phyloP scores from a whole-genome alignment of 768 basidiomycete species.

The Suillus lakei region DNA sequence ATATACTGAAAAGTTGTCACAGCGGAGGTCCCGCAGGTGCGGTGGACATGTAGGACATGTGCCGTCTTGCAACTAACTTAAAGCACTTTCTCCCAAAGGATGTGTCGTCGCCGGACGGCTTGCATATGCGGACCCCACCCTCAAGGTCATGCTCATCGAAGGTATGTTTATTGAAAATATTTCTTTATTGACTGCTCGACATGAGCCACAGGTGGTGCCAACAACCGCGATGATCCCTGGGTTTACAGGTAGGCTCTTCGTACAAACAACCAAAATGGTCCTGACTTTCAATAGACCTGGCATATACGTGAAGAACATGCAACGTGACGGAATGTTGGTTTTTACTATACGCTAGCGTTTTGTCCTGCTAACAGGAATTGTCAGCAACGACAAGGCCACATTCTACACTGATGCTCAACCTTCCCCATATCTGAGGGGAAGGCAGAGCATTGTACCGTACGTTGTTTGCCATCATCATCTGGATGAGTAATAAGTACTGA shows the following conservation, averaged over 20 bases:
- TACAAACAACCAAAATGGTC: not conserved
- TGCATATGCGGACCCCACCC: slow-evolving; percentile 70
- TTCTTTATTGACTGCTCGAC: not conserved
- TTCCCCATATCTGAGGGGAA: slow-evolving; percentile 62
- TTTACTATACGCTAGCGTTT: not conserved
- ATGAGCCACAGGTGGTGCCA: slow-evolving; percentile 55
- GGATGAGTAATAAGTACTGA: not conserved
- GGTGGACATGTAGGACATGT: not conserved
- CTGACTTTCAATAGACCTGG: slow-evolving; percentile 49
- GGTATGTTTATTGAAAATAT: slow-evolving; percentile 39
- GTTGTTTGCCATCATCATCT: slow-evolving; percentile 25
- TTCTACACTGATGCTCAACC: slow-evolving; percentile 69
- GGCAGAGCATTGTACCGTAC: slow-evolving; percentile 71
- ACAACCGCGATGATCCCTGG: slow-evolving; percentile 78
- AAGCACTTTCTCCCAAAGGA: slow-evolving; percentile 37
- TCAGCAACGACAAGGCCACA: slow-evolving; percentile 75
- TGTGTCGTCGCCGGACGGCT: slow-evolving; percentile 72
- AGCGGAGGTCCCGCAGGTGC: slow-evolving; percentile 67
- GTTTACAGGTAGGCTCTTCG: slow-evolving; percentile 55
- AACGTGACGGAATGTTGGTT: slow-evolving; percentile 66
- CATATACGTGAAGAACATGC: slow-evolving; percentile 76
- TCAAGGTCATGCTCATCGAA: slow-evolving; percentile 80
- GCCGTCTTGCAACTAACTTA: not conserved
- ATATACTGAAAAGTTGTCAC: slow-evolving; percentile 15
- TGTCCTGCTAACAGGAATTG: not conserved